Evolutionary conservation across 352 stramenopile genomes (phyloP), one percentile per base, ranked within the genome.

Genomic region (Blastocystis sp.): DNA sequence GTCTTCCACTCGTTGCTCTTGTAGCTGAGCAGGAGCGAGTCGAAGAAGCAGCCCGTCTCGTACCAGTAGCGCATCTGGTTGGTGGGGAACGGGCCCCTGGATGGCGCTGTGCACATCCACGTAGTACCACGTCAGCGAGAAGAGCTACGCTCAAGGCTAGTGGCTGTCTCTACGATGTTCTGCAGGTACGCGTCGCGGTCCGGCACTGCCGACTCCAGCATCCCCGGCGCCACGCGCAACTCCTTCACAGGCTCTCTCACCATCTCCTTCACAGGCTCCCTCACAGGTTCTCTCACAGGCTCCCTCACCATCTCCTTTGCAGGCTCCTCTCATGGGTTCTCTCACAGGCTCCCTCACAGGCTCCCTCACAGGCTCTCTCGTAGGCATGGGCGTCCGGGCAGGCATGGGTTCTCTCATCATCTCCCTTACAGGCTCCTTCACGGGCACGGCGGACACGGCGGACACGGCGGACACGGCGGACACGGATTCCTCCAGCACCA

Each of bases 21-120:
- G 41, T 23, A 74, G 34, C n/a, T 48, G 10, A 74, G 14, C 14
- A 48, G 10, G 5, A 74, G 41, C 7, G 21, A n/a, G 41, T 74
- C 64, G 41, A 74, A 74, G 52, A 81, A 81, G 71, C 7, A 81
- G n/a, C 71, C 71, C n/a, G 21, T 66, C 71, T 81, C 40, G 59
- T 43, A 81, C 71, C 71, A 81, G 41, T 64, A 52, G 59, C 56
- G 52, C 71, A 81, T 81, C 59, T 65, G 71, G 11, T 64, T 48
- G 41, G 43, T 81, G n/a, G 71, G 71, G 48, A 81, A 81, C n/a
- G 34, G 71, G 71, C 23, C 71, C 71, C 41, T 81, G 71, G 5
- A 81, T n/a, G 3, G 62, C 66, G 41, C 66, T 61, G 28, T 81
- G 52, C 43, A 59, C 38, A 34, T 81, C 71, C 23, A 81, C 34